Evolutionary conservation across 2,329 filamentous ascomycete genomes (phyloP), one percentile per base, ranked within the genome.

Genomic region (Coleophoma cylindrospora): DNA sequence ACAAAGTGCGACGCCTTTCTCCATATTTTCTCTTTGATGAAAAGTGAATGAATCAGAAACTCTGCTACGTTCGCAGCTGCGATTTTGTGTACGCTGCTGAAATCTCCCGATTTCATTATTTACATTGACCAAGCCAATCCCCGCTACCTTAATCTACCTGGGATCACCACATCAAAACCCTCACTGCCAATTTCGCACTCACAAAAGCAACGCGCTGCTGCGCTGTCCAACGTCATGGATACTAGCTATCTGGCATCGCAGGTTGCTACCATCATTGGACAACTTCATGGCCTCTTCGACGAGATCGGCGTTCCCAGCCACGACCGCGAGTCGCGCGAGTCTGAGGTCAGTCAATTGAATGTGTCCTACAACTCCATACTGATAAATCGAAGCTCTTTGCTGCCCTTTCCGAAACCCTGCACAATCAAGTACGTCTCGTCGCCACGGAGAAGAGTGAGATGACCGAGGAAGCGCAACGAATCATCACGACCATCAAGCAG

Each of bases 251-350:
- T 97, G 66, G 88, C 90, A 61, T 90, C 95, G 69, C 94, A 97
- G 81, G 89, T 99, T 72, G 94, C 90, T 60, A 90, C 82, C 63
- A 96, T 96, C 66, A 91, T 97, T 67, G 83, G 83, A 69, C 91
- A 96, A 71, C 80, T 99, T 54, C 92, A 97, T 71, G 88, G 87
- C 57, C 81, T 97, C 51, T 99, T 96, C 65, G 94, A 99, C 68
- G 92, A 99, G 67, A 99, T 99, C 64, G 94, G 94, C 52, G 88
- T 99, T n/a, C 83, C 92, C 27, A 83, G 75, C 64, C 91, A 96
- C 83, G 94, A 97, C 69, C 87, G 94, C 64, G 91, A 97, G 66
- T 79, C 82, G 45, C 81, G 94, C 63, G 92, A 97, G 67, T 81
- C 89, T 66, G 90, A 96, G 83, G 91, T 95, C 74, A 64, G 79